phyloP scores from a whole-genome alignment of 116 monocot species.

The Posidonia oceanica region DNA sequence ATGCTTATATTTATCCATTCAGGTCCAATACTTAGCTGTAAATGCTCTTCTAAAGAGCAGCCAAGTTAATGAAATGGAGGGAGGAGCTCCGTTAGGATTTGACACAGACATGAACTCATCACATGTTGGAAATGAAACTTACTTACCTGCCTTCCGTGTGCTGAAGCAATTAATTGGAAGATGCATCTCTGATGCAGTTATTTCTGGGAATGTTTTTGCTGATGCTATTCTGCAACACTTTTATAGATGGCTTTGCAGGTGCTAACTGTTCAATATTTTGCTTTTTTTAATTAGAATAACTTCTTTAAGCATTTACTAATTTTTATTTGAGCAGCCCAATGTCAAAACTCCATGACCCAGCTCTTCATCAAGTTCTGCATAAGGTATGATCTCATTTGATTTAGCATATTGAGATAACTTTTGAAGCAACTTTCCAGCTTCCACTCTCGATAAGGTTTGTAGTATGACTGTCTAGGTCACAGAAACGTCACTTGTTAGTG shows the following conservation, averaged over 20 bases:
- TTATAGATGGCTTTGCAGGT: slow-evolving; percentile 97
- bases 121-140: slow-evolving; percentile 21
- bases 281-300: background rate
- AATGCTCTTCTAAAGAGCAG: slow-evolving; percentile 88
- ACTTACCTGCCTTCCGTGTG: slow-evolving; percentile 67
- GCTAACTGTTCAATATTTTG: background rate
- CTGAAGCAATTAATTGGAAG: slow-evolving; percentile 84
- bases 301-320: background rate
- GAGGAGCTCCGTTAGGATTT: slow-evolving; percentile 49
- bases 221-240: slow-evolving; percentile 87
- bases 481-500: too few relatives aligned
- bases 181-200: slow-evolving; percentile 82
- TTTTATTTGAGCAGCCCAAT: slow-evolving; percentile 43
- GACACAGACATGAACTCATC: slow-evolving; percentile 31
- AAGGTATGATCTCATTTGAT: slow-evolving; percentile 35
- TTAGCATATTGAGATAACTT: background rate
- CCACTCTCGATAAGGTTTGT: background rate
- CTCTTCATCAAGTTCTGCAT: slow-evolving; percentile 81
- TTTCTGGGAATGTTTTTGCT: slow-evolving; percentile 89
- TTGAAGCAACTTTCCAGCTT: background rate
- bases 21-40: slow-evolving; percentile 90
- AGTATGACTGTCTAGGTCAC: too few relatives aligned
- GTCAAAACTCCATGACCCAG: slow-evolving; percentile 94
- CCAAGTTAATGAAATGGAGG: slow-evolving; percentile 87
- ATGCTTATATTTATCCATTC: slow-evolving; percentile 1